Base-by-base conservation (phyloP, 2,329 filamentous ascomycete genomes). In the Exophiala phaeomuriformis region DNA sequence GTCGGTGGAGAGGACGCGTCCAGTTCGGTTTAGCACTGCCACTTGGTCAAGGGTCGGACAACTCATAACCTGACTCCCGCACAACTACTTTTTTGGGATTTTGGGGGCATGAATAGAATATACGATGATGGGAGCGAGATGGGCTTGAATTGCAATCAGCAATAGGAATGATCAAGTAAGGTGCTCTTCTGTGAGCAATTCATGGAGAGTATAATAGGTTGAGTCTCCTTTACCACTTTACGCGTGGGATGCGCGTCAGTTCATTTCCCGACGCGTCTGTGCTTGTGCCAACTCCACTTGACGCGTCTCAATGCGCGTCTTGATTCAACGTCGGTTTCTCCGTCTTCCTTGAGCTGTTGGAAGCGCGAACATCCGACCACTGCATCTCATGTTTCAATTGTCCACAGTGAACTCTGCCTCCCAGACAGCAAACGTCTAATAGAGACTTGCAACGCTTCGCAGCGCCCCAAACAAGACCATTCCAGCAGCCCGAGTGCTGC, bases 401-500 rank as follows among this genome's bases (percentile, higher is more conserved):
- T 40, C 41, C 33, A 44, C 39, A 29, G 55, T 52, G 53, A 36
- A 48, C 46, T 55, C 46, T 50, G 50, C 56, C 48, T 58, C 56
- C 19, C 19, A 19, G 19, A 19, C 19, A 19, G 19, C 19, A 19
- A 19, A 19, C 19, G 19, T 19, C 19, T 19, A 19, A 19, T 19
- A 19, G 19, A 19, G 19, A 41, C 39, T 41, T 12, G 12, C 39
- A 12, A 28, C 42, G 10, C 4, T 32, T 32, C 28, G 10, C 9
- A n/a, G n/a, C 33, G 33, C 33, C 33, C 37, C 37, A n/a, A 7
- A n/a, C 37, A 7, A 41, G 7, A 45, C 53, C 58, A 9, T 32
- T 29, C 29, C 51, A 37, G 33, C 53, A 49, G 46, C 51, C 61
- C 61, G 62, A 61, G 61, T 51, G 49, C 51, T 57, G 51, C 56